Percentiles rank a stretch among this genome's conserved stretches.
Evolutionary conservation across 2,329 filamentous ascomycete genomes (phyloP).

Genomic region (Pseudogymnoascus sp.): DNA sequence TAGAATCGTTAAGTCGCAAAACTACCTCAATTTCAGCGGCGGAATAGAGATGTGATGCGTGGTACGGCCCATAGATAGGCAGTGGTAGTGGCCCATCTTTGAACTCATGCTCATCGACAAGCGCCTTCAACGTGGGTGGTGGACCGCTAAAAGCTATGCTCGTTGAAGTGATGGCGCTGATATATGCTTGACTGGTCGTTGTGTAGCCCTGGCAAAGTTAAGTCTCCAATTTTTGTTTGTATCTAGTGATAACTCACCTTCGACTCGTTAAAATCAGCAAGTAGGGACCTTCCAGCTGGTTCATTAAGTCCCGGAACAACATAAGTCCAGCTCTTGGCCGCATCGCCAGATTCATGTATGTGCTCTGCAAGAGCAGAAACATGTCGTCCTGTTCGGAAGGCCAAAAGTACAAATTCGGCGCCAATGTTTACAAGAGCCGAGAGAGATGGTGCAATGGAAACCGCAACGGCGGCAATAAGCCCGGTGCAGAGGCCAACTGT

Average conservation of each 20-base stretch:
- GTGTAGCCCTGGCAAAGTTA: slow-evolving; percentile 16
- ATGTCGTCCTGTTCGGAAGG: slow-evolving; percentile 58
- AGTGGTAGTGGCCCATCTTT: slow-evolving; percentile 41
- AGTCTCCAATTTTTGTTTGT: neutral
- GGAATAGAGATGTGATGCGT: slow-evolving; percentile 48
- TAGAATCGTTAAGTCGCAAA: slow-evolving; percentile 38
- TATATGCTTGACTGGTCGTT: slow-evolving; percentile 34
- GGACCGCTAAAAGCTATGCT: slow-evolving; percentile 51
- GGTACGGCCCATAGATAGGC: slow-evolving; percentile 52
- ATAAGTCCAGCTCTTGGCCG: slow-evolving; percentile 59
- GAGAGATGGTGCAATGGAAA: slow-evolving; percentile 57
- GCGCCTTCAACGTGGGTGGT: slow-evolving; percentile 41
- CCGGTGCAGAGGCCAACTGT: slow-evolving; percentile 64
- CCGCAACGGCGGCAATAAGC: slow-evolving; percentile 61
- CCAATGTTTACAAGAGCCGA: slow-evolving; percentile 56
- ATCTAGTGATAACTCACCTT: slow-evolving; percentile 36
- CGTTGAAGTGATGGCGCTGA: slow-evolving; percentile 46
- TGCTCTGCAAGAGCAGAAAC: slow-evolving; percentile 42
- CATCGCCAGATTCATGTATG: slow-evolving; percentile 33
- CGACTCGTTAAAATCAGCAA: slow-evolving; percentile 52
- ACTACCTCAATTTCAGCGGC: slow-evolving; percentile 40
- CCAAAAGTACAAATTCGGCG: slow-evolving; percentile 57
- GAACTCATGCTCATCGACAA: slow-evolving; percentile 37
- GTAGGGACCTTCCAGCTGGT: slow-evolving; percentile 42
- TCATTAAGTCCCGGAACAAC: slow-evolving; percentile 54